A percentile compares a stretch with the other conserved stretches of the same genome.
phyloP scores from a whole-genome alignment of 257 asterid genomes.

The Petunia secreta region DNA sequence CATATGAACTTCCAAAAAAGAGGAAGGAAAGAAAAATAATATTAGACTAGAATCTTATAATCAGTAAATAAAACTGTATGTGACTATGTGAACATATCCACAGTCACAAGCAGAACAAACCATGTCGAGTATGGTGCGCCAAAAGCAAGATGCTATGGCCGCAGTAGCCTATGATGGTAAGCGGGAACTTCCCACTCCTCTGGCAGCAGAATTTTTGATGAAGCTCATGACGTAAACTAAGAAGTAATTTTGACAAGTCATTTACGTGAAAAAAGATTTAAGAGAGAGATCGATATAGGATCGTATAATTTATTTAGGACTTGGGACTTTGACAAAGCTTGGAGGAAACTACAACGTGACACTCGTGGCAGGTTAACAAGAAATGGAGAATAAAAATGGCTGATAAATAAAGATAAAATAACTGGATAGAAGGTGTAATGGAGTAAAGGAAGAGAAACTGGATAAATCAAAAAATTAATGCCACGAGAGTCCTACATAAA shows the following conservation, averaged over 20 bases:
- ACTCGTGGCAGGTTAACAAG: slow-evolving; percentile 39
- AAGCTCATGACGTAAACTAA: background rate
- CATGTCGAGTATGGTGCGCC: background rate
- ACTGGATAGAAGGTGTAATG: slow-evolving; percentile 47
- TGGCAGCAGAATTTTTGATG: background rate
- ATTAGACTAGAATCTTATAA: background rate
- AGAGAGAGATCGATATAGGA: background rate
- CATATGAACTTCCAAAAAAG: background rate
- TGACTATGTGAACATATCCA: background rate
- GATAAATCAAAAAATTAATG: slow-evolving; percentile 47
- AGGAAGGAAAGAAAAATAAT: background rate
- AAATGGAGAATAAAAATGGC: slow-evolving; percentile 36
- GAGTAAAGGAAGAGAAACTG: slow-evolving; percentile 39
- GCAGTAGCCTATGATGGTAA: background rate
- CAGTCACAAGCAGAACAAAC: background rate
- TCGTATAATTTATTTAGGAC: background rate
- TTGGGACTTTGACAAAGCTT: background rate
- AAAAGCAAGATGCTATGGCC: background rate
- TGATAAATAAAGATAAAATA: slow-evolving; percentile 38
- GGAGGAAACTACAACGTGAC: slow-evolving; percentile 20
- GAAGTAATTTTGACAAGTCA: background rate
- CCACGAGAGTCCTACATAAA: slow-evolving; percentile 55
- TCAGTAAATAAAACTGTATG: background rate
- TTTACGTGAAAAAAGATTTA: background rate
- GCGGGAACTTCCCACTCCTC: slow-evolving; percentile 2